Percentiles rank a stretch among this genome's conserved stretches.
Conservation (phyloP, 1,284 basidiomycete genomes). For the Ustanciosporium gigantosporum region DNA sequence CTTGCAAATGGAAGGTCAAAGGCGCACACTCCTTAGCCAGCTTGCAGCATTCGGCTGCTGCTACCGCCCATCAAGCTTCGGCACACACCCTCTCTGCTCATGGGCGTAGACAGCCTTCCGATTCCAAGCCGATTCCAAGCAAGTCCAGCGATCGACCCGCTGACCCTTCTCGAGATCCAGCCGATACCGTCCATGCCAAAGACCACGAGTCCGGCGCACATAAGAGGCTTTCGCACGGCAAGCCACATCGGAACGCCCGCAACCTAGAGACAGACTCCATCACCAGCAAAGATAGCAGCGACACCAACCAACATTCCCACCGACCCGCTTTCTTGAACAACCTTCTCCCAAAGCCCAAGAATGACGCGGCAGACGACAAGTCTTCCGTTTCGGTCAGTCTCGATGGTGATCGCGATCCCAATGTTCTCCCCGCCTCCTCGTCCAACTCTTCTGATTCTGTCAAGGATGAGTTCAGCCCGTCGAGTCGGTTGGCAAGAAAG, state of each 20-base stretch:
- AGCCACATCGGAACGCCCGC: conserved; percentile 1
- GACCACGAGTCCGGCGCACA: conserved; percentile 11
- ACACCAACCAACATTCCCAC: conserved; percentile 4
- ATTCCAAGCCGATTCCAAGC: conserved; percentile 7
- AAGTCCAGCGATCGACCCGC: neutral
- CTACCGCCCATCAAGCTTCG: conserved; percentile 22
- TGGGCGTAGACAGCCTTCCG: conserved; percentile 3
- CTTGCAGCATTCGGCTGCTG: conserved; percentile 31
- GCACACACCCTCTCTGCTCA: conserved; percentile 7
- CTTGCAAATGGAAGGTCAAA: conserved; percentile 75
- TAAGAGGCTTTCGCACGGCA: neutral
- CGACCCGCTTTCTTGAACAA: conserved; percentile 10
- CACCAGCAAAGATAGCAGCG: conserved; percentile 5
- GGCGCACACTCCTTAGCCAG: conserved; percentile 62
- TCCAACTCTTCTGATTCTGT: neutral
- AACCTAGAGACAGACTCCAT: conserved; percentile 18
- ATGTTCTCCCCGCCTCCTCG: neutral
- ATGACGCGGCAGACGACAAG: conserved; percentile 3
- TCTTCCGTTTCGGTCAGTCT: neutral
- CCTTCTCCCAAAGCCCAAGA: conserved; percentile 8
- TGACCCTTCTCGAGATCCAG: neutral
- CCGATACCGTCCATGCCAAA: conserved; percentile 6
- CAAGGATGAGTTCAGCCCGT: neutral
- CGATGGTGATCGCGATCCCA: neutral
- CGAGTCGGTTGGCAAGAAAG: conserved; percentile 9